These are phyloP conservation scores for Copromyces sp. DNA, from an alignment of 495 filamentous ascomycete genomes.

Conservation along the genomic window DNA sequence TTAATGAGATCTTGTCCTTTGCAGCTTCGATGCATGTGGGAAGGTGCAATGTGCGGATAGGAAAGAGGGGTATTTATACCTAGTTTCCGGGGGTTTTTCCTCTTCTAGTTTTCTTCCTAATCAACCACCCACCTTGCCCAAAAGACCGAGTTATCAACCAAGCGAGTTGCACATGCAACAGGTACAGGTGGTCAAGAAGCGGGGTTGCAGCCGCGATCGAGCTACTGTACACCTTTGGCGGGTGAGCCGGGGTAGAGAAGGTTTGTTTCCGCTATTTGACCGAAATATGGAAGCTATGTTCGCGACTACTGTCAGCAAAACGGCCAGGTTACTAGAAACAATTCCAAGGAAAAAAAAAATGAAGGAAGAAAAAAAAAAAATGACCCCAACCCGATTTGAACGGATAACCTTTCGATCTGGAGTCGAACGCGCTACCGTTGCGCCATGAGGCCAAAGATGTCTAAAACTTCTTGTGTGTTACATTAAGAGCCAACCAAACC, in stretches of 20 bases:
- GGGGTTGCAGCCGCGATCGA: not conserved
- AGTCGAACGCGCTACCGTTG: not conserved
- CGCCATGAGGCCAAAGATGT: not conserved
- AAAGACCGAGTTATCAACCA: too few species aligned
- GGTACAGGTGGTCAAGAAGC: not conserved
- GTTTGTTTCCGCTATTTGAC: too few species aligned
- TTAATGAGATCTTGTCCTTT: not conserved
- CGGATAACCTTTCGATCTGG: not conserved
- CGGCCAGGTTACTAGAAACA: too few species aligned
- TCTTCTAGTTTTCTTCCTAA: too few species aligned
- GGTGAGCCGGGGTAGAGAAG: too few species aligned
- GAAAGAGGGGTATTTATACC: too few species aligned
- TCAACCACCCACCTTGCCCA: too few species aligned
- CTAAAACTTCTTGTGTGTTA: fast-evolving
- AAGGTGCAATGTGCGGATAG: too few species aligned
- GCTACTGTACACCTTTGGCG: not conserved
- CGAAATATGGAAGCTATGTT: too few species aligned
- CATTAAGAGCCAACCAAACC: not conserved
- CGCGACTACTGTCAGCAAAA: too few species aligned
- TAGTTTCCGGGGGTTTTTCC: too few species aligned
- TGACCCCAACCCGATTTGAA: not conserved
- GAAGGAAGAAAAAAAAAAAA: not conserved
- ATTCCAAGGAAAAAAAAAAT: not conserved
- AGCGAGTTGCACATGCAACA: too few species aligned
- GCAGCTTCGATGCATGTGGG: not conserved